phyloP scores from a whole-genome alignment of 2,329 filamentous ascomycete genomes.

The Colletotrichum filicis region DNA sequence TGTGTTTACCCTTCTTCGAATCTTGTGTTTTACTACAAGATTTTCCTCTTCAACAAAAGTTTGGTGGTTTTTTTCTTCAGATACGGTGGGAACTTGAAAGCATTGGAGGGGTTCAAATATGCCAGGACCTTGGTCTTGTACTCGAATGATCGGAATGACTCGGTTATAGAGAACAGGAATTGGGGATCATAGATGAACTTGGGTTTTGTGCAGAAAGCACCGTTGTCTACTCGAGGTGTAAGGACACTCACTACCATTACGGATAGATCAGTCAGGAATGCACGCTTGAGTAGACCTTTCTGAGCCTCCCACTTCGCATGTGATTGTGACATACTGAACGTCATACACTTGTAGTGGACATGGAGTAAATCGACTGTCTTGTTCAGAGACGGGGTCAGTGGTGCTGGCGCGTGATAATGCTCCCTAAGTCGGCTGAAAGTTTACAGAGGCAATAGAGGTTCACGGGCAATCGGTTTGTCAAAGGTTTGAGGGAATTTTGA shows the following conservation, averaged over 20 bases:
- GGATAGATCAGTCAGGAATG: slow-evolving; percentile 20
- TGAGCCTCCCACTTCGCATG: neutral
- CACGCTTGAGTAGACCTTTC: slow-evolving; percentile 21
- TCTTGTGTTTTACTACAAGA: neutral
- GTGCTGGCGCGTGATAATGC: neutral
- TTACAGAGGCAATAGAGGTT: neutral
- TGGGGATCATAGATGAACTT: slow-evolving; percentile 9
- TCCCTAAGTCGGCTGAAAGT: neutral
- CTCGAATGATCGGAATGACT: slow-evolving; percentile 3
- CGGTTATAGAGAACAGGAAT: slow-evolving; percentile 8
- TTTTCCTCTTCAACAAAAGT: slow-evolving; percentile 1
- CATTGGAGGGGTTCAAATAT: neutral
- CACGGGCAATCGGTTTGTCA: no score
- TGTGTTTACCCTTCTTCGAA: slow-evolving; percentile 8
- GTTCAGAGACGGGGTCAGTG: neutral
- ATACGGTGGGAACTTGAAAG: neutral
- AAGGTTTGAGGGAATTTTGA: neutral
- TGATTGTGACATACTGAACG: neutral
- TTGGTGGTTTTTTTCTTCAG: slow-evolving; percentile 15
- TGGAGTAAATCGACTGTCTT: neutral
- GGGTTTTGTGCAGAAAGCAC: slow-evolving; percentile 18
- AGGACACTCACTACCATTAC: neutral
- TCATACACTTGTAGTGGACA: neutral
- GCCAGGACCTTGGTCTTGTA: neutral
- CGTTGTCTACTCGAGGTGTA: slow-evolving; percentile 15